Base-by-base conservation (phyloP, 768 basidiomycete genomes). In the Aureoboletus auriporus region DNA sequence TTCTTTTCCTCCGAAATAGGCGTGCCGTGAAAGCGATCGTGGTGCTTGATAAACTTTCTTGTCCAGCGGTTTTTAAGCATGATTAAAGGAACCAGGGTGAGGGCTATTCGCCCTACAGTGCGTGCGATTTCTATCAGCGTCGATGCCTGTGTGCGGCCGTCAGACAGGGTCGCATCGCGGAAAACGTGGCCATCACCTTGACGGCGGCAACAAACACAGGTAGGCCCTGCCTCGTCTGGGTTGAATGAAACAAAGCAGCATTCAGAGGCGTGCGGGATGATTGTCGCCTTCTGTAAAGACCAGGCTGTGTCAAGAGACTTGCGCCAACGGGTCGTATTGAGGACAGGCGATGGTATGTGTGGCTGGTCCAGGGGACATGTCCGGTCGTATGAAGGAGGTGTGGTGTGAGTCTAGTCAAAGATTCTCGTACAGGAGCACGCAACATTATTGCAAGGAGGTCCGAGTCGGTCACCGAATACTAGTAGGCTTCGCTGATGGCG, bases 81-180 rank as follows among this genome's bases (percentile, higher is more conserved):
- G 50, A 89, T 60, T 29, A 88, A 62, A 20, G 90, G 90, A 11
- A 89, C 70, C 52, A 93, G 80, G 0, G 88, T 90, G 29, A 93
- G 72, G 0, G 80, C 82, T 43, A 93, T 74, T 49, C 90, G 79
- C 38, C 75, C 82, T 37, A 80, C 78, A 8, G 82, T 88, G 41
- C 84, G 78, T 13, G 81, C 79, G n/a, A 85, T 36, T 58, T 86
- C 83, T 42, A 93, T 71, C 0, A 83, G 77, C n/a, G 81, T 76
- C 5, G 89, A 89, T 1, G 85, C 75, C 90, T 93, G 12, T 7
- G 14, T 29, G 16, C 30, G 5, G 30, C 17, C 26, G 26, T 49
- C 30, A 47, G 50, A 13, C 11, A 13, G 5, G 8, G 42, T 42
- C 30, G 35, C 33, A 42, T 47, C 49, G 34, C 31, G 16, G 31